Base-by-base conservation (phyloP, 108 stramenopile genomes). In the Nitzschia putrida region DNA sequence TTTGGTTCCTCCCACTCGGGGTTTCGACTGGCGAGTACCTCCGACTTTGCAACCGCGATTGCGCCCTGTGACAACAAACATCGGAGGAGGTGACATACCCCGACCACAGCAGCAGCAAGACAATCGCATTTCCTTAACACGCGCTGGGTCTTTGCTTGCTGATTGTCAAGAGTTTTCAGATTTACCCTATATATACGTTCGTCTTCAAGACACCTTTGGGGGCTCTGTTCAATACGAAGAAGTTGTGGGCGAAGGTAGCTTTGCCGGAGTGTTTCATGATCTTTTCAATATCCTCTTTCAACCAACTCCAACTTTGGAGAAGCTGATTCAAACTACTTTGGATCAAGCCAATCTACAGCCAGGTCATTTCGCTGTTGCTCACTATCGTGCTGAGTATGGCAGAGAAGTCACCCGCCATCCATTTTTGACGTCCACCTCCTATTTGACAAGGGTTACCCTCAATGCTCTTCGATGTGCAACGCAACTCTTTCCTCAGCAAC, bases 391-490 rank as follows among this genome's bases (percentile, higher is more conserved):
- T 2, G 47, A 64, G 22, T 78, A 72, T 57, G 77, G 60, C 22
- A 69, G 22, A 44, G 50, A 64, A 49, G 51, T 69, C 12, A 42
- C 18, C 2, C 68, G 68, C 0, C 68, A 69, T 57, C 68, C 68
- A 3, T 25, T 24, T 2, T 53, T 66, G 56, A 21, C 22, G 2
- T 41, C 57, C 1, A 39, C 55, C 14, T 44, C 40, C 22, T 24
- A 47, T 37, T n/a, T 57, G 21, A 14, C 16, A 14, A 39, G 43
- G 3, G 55, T 67, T 13, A 29, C 68, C 5, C 3, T 56, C 3
- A 78, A 78, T 68, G 77, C 77, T 8, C 29, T 78, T n/a, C 69
- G 52, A 20, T 78, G 77, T 61, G 77, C 77, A 8, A 43, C 57
- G 0, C 42, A 78, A 23, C 39, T 78, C 18, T 61, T 53, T 18